Evolutionary conservation across 2,329 filamentous ascomycete genomes (phyloP), one percentile per base, ranked within the genome.

Genomic region (Phaeosphaeriaceae sp.): DNA sequence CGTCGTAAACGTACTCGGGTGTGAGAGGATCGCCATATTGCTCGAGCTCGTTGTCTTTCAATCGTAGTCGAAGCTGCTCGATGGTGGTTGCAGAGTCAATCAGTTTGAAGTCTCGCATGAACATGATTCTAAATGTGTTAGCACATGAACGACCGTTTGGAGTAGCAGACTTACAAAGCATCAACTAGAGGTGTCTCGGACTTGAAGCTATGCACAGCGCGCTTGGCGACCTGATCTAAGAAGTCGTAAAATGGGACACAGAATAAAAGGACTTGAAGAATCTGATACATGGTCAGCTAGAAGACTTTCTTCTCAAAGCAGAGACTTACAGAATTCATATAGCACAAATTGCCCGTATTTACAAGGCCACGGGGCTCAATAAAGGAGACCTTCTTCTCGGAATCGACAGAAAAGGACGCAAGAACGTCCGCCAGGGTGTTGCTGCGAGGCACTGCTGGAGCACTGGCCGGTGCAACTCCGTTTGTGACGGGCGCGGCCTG

Each of bases 291-390:
- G 7, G 67, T 85, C 72, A 84, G 54, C n/a, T 20, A 25, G 19
- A 15, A 15, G 13, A 13, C 41, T 36, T 10, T 13, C 9, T 36
- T 24, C 15, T 7, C 0, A 31, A 19, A 7, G 17, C 10, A n/a
- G 3, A 13, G 21, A 81, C 91, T 81, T 84, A 97, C 94, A 63
- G 95, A 97, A 82, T 98, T 99, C 95, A 99, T 98, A 80, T 99
- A 99, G 80, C 95, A 99, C 91, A 98, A 96, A 75, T 99, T 98
- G 50, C 95, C 95, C 42, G 94, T 96, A 79, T 99, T 99, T 67
- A 97, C 91, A 72, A 99, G 85, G 49, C 95, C 95, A 66, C 94
- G 88, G 51, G 95, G 95, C 79, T 98, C 92, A 51, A 99, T 84
- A 72, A 97, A 97, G 19, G 90, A 84, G 65, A 94, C 82, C 69